Evolutionary conservation across 192 early-diverging fungal genomes (phyloP).

Genomic region (Gaertneriomyces semiglobifer): DNA sequence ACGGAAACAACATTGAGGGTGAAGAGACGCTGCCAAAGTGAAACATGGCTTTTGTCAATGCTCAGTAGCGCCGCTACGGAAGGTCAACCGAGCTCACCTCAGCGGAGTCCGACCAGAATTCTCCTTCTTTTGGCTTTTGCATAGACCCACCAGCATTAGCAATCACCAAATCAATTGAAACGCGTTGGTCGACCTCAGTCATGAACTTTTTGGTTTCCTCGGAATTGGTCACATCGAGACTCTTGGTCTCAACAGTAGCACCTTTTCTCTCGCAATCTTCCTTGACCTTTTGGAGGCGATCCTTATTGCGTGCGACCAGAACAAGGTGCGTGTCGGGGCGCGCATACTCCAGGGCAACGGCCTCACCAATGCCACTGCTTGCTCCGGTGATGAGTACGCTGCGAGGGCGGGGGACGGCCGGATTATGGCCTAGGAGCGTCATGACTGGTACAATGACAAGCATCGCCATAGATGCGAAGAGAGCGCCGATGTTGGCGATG

Average conservation of each 20-base stretch:
- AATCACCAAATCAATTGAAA: constrained; percentile 12
- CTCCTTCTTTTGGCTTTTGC: background rate
- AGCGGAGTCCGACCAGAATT: background rate
- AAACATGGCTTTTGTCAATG: background rate
- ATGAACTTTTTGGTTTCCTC: background rate
- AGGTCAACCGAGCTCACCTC: background rate
- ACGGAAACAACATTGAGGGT: constrained; percentile 6
- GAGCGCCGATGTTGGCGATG: constrained; percentile 7
- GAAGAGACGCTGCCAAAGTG: background rate
- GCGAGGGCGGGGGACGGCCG: background rate
- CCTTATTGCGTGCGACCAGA: constrained; percentile 3
- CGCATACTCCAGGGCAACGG: constrained; percentile 4
- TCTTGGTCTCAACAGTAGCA: background rate
- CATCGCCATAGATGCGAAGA: background rate
- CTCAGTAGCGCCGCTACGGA: no score
- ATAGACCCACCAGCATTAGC: constrained; percentile 12
- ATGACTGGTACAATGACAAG: background rate
- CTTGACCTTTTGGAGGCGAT: constrained; percentile 7
- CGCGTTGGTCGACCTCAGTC: background rate
- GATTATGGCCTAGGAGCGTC: background rate
- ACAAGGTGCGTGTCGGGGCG: background rate
- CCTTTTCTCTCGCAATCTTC: constrained; percentile 2
- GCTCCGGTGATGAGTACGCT: constrained; percentile 18
- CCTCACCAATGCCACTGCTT: constrained; percentile 16
- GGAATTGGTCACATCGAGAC: constrained; percentile 1